Evolutionary conservation across 1,284 basidiomycete species (phyloP).

Genomic region (Erythrobasidium hasegawianum): DNA sequence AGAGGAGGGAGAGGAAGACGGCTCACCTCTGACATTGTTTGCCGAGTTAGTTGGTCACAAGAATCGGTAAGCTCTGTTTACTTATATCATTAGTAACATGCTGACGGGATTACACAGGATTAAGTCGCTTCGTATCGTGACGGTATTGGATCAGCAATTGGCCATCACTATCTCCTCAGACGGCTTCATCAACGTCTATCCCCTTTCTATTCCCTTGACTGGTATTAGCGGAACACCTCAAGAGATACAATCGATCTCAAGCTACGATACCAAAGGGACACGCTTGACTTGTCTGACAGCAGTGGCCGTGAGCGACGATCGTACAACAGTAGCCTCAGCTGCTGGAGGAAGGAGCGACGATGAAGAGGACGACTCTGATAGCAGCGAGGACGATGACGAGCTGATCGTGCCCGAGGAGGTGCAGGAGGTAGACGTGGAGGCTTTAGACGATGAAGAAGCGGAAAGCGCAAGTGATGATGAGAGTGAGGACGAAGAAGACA

Average conservation of each 20-base stretch:
- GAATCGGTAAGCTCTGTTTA: constrained; percentile 59
- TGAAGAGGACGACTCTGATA: constrained; percentile 51
- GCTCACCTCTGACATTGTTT: constrained; percentile 54
- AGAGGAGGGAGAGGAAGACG: constrained; percentile 35
- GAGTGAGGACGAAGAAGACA: not conserved
- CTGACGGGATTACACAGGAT: not conserved
- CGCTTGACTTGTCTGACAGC: constrained; percentile 70
- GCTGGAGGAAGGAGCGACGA: constrained; percentile 54
- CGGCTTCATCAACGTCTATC: constrained; percentile 73
- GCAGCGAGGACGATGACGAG: constrained; percentile 47
- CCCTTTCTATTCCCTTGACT: constrained; percentile 53
- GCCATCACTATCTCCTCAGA: constrained; percentile 75
- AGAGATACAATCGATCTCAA: constrained; percentile 58
- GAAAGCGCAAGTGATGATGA: constrained; percentile 44
- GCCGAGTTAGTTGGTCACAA: constrained; percentile 66
- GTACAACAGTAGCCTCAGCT: constrained; percentile 46
- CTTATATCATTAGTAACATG: not conserved
- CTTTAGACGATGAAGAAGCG: constrained; percentile 30
- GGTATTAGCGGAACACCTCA: constrained; percentile 42
- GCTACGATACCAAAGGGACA: constrained; percentile 77
- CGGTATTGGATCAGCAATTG: constrained; percentile 46
- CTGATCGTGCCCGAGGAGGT: constrained; percentile 8
- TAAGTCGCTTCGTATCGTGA: constrained; percentile 10
- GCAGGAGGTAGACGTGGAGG: constrained; percentile 27
- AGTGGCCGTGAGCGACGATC: constrained; percentile 26